Conservation (phyloP, 208 protist genomes). For the Leishmania turanica region DNA sequence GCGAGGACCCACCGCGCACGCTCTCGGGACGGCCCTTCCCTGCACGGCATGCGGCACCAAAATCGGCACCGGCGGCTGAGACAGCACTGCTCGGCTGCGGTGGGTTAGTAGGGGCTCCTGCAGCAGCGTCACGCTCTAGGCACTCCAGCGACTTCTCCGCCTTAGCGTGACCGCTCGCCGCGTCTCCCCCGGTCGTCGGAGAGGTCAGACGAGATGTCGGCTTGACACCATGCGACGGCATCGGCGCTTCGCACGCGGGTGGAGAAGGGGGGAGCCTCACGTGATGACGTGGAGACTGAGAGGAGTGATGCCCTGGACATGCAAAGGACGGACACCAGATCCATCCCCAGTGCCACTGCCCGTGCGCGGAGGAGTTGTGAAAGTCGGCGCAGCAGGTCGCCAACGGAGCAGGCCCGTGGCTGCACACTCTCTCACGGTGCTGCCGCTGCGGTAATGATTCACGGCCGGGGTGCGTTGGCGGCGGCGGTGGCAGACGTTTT, state of each 20-base stretch:
- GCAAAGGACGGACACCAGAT: slow-evolving; percentile 9
- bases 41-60: not conserved
- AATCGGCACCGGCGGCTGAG: not conserved
- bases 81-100: not conserved
- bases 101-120: not conserved
- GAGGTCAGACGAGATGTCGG: not conserved
- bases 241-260: not conserved
- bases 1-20: not conserved
- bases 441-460: not conserved
- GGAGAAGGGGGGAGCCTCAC: not conserved
- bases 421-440: not conserved
- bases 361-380: not conserved
- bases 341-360: slow-evolving; percentile 18
- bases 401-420: not conserved
- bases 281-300: not conserved
- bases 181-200: slow-evolving; percentile 5
- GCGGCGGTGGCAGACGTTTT: not conserved
- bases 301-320: not conserved
- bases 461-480: not conserved
- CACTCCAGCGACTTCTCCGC: slow-evolving; percentile 31
- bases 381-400: not conserved
- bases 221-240: not conserved
- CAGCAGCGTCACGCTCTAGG: slow-evolving; percentile 2
- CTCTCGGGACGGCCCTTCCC: slow-evolving; percentile 3
- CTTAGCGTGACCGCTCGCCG: slow-evolving; percentile 13